phyloP scores from a whole-genome alignment of 352 stramenopile genomes.

The Phytophthora cryptogea region DNA sequence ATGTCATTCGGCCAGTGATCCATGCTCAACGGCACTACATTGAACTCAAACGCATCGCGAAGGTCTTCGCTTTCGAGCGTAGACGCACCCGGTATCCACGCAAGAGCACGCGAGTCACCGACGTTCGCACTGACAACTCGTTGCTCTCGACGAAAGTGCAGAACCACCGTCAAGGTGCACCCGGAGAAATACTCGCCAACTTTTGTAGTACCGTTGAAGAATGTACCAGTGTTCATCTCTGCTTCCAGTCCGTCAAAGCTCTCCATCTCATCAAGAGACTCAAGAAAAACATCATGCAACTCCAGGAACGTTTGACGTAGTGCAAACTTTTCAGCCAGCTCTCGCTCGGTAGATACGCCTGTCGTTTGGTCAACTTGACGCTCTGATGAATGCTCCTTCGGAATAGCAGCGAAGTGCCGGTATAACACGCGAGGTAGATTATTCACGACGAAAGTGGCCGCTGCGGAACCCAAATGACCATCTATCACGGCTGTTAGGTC shows the following conservation, averaged over 20 bases:
- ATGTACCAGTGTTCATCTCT: constrained; percentile 5
- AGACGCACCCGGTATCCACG: constrained; percentile 30
- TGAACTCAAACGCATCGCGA: neutral
- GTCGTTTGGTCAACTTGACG: neutral
- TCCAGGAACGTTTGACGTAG: constrained; percentile 78
- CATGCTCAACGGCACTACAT: constrained; percentile 40
- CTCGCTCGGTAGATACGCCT: constrained; percentile 22
- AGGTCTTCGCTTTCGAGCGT: neutral
- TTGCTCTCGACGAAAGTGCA: constrained; percentile 61
- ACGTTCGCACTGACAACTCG: constrained; percentile 80
- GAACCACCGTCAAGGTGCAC: constrained; percentile 76
- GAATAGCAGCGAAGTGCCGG: constrained; percentile 36
- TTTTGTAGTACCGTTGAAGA: constrained; percentile 19
- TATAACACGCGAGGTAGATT: constrained; percentile 45
- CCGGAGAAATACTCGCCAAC: constrained; percentile 68
- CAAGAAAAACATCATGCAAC: constrained; percentile 62
- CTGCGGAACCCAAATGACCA: constrained; percentile 92
- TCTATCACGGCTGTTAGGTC: constrained; percentile 96
- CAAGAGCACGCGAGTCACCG: constrained; percentile 83
- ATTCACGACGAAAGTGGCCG: constrained; percentile 79
- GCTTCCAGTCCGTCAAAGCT: constrained; percentile 4
- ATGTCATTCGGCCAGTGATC: constrained; percentile 70
- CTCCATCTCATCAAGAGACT: constrained; percentile 26
- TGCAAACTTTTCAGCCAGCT: constrained; percentile 55
- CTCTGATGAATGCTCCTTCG: constrained; percentile 5